Evolutionary conservation across 495 filamentous ascomycete species (phyloP).

Genomic region (Tuber aestivum): DNA sequence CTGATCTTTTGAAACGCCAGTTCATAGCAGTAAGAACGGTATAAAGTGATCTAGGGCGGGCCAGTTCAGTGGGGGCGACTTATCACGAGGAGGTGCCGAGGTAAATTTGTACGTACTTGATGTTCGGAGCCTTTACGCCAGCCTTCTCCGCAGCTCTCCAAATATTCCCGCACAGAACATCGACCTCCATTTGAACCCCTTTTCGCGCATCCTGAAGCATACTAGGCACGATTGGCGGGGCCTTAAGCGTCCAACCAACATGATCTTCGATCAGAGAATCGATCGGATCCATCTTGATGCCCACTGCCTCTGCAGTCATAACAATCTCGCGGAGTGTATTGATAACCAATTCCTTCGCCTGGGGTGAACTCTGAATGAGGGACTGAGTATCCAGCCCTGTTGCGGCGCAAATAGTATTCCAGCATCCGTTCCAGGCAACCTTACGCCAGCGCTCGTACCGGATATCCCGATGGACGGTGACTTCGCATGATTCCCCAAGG

Average conservation of each 20-base stretch:
- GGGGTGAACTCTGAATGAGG: constrained; percentile 43
- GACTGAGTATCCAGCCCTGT: constrained; percentile 49
- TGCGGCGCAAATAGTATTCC: constrained; percentile 49
- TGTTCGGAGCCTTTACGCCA: constrained; percentile 44
- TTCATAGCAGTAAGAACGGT: constrained; percentile 30
- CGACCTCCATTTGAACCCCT: constrained; percentile 47
- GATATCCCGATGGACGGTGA: constrained; percentile 44
- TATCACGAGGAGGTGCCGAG: background rate
- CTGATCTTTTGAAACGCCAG: constrained; percentile 13
- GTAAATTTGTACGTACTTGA: constrained; percentile 36
- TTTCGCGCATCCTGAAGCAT: constrained; percentile 49
- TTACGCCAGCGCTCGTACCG: constrained; percentile 49
- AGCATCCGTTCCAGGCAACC: constrained; percentile 50
- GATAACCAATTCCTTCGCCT: constrained; percentile 45
- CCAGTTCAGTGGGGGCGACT: background rate
- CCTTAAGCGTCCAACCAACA: constrained; percentile 10
- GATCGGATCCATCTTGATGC: constrained; percentile 14
- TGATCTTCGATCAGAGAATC: constrained; percentile 14
- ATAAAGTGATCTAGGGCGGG: constrained; percentile 25
- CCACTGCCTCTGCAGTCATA: constrained; percentile 17
- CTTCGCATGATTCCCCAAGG: constrained; percentile 43
- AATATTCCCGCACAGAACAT: constrained; percentile 49
- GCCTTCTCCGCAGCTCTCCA: constrained; percentile 44
- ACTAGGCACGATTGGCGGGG: constrained; percentile 37
- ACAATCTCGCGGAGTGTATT: constrained; percentile 48